Evolutionary conservation across 2,329 filamentous ascomycete species (phyloP).

Genomic region (Cladophialophora carrionii): DNA sequence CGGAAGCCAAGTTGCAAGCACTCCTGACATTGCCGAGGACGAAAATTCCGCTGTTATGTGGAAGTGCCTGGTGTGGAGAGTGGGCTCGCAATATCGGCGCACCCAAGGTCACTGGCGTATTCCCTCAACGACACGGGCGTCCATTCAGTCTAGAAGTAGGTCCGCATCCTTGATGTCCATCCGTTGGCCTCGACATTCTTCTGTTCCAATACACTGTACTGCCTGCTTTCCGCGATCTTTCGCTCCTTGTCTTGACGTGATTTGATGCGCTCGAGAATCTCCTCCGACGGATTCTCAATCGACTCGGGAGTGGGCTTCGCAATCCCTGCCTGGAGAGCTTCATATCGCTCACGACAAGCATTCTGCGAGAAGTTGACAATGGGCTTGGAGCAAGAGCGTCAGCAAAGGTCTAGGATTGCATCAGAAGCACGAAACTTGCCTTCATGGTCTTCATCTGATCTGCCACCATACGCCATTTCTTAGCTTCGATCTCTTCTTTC

Average conservation of each 20-base stretch:
- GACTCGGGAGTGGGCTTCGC: conserved; percentile 51
- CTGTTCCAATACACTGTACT: conserved; percentile 11
- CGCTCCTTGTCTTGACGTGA: conserved; percentile 34
- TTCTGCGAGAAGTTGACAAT: conserved; percentile 51
- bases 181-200: conserved; percentile 35
- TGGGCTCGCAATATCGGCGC: neutral
- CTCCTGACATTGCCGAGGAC: conserved; percentile 1
- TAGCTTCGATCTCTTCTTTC: conserved; percentile 47
- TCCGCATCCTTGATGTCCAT: conserved; percentile 34
- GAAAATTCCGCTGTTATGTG: conserved; percentile 12
- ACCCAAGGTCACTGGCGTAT: neutral
- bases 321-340: conserved; percentile 48
- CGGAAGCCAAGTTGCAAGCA: neutral
- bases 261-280: conserved; percentile 35
- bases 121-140: neutral
- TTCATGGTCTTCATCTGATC: conserved; percentile 49
- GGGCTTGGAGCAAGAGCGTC: conserved; percentile 34
- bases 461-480: conserved; percentile 52
- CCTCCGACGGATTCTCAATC: conserved; percentile 33
- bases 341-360: conserved; percentile 52
- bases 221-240: conserved; percentile 27
- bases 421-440: conserved; percentile 21
- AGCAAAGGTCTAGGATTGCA: neutral
- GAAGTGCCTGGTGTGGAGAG: conserved; percentile 3
- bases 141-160: conserved; percentile 24